These are phyloP conservation scores for Calonectria pseudoreteaudii DNA, from an alignment of 2,329 filamentous ascomycete genomes.

Conservation along the genomic window DNA sequence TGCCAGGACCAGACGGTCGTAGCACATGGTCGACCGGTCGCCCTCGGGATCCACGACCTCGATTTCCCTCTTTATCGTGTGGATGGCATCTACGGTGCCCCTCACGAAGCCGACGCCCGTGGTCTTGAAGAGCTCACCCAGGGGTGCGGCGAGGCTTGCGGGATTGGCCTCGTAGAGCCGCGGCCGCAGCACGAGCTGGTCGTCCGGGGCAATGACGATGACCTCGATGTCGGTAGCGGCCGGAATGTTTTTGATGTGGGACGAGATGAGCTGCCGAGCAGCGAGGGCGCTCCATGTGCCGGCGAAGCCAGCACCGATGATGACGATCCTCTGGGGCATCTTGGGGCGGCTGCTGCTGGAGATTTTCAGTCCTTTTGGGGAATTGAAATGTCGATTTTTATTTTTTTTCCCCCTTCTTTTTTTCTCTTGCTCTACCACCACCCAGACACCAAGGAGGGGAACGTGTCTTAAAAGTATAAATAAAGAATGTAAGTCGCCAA, in stretches of 20 bases:
- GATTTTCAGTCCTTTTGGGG: not conserved
- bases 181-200: constrained; percentile 45
- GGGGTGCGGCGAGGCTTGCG: constrained; percentile 29
- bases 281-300: constrained; percentile 55
- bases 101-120: constrained; percentile 42
- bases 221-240: constrained; percentile 37
- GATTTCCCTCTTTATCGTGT: constrained; percentile 29
- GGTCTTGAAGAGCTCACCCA: constrained; percentile 38
- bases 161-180: constrained; percentile 48
- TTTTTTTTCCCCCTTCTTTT: not conserved
- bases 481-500: not conserved
- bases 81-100: constrained; percentile 36
- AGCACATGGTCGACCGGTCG: constrained; percentile 22
- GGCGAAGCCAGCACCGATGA: constrained; percentile 74
- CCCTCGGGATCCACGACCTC: constrained; percentile 20
- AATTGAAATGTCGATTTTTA: not conserved
- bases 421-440: not conserved
- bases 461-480: not conserved
- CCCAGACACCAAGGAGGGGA: not conserved
- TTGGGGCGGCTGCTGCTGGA: not conserved
- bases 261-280: constrained; percentile 44
- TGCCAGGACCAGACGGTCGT: constrained; percentile 50
- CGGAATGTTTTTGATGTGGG: constrained; percentile 5
- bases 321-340: constrained; percentile 54
- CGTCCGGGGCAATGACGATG: constrained; percentile 46